Percentiles rank a stretch among this genome's conserved stretches.
Conservation (phyloP, 768 basidiomycete species). For the Wakefieldia striispora region DNA sequence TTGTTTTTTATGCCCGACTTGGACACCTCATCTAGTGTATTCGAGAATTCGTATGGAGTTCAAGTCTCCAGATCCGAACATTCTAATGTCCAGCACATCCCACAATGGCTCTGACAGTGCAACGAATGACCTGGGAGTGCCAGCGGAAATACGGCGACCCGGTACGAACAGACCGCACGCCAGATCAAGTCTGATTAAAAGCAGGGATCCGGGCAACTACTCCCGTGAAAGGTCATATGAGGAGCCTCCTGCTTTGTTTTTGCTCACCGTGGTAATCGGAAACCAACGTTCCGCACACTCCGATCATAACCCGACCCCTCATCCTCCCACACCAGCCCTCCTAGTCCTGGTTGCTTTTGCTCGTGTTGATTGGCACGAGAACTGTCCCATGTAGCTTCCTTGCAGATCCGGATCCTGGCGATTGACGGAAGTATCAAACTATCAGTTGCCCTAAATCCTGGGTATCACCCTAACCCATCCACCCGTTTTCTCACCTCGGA, state of each 20-base stretch:
- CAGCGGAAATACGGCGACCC: slow-evolving; percentile 3
- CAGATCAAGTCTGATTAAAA: slow-evolving; percentile 21
- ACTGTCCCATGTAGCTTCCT: slow-evolving; percentile 17
- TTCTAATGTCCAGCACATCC: slow-evolving; percentile 6
- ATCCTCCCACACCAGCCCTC: neutral
- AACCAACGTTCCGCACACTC: slow-evolving; percentile 9
- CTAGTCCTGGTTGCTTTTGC: neutral
- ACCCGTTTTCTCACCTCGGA: neutral
- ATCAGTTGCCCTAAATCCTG: slow-evolving; percentile 21
- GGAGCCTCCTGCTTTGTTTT: neutral
- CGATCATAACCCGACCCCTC: slow-evolving; percentile 9
- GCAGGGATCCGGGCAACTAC: slow-evolving; percentile 1
- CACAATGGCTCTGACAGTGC: neutral
- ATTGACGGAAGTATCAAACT: slow-evolving; percentile 21
- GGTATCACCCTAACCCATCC: slow-evolving; percentile 15
- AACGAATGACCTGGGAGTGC: neutral
- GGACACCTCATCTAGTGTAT: too few relatives aligned
- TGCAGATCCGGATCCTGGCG: slow-evolving; percentile 29
- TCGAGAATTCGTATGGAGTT: slow-evolving; percentile 7
- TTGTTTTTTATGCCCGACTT: too few relatives aligned
- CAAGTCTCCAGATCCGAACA: slow-evolving; percentile 12
- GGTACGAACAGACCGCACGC: slow-evolving; percentile 12
- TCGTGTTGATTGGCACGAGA: slow-evolving; percentile 21
- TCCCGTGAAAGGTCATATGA: slow-evolving; percentile 23
- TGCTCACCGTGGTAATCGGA: slow-evolving; percentile 25